Evolutionary conservation across 352 stramenopile species (phyloP).

Genomic region (Phytophthora tentaculata): DNA sequence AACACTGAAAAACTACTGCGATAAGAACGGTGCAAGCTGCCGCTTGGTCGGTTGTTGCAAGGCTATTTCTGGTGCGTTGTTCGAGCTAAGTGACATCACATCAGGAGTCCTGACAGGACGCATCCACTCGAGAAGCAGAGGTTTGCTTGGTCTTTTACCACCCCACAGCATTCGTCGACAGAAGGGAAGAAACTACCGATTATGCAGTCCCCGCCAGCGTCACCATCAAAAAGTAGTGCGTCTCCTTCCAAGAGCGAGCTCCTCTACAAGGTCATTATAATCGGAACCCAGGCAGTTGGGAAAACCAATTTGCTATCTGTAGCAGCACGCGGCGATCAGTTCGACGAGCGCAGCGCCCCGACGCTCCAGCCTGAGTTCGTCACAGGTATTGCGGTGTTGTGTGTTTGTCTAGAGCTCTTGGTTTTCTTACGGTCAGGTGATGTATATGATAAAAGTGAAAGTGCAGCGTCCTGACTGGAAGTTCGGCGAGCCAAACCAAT

Average conservation of each 20-base stretch:
- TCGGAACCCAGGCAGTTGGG: conserved; percentile 55
- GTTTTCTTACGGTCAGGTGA: not conserved
- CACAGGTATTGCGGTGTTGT: not conserved
- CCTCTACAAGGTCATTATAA: conserved; percentile 40
- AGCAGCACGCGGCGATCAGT: conserved; percentile 54
- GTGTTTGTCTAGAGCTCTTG: too few species aligned
- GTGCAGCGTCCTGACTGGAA: conserved; percentile 69
- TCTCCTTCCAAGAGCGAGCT: conserved; percentile 1
- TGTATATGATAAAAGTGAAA: not conserved
- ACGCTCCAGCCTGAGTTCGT: conserved; percentile 46
- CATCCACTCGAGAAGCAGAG: not conserved
- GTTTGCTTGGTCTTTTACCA: too few species aligned
- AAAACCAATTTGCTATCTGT: conserved; percentile 75
- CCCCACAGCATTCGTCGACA: not conserved
- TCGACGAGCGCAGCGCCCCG: conserved; percentile 39
- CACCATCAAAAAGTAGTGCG: conserved; percentile 30
- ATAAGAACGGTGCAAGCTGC: too few species aligned
- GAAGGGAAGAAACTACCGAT: not conserved
- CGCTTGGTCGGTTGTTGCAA: not conserved
- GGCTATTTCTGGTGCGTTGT: not conserved
- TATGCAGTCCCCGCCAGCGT: conserved; percentile 25
- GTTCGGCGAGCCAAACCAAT: conserved; percentile 67
- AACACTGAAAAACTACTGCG: too few species aligned
- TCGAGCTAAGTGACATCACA: not conserved
- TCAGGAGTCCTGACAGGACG: too few species aligned